Conservation (phyloP, 805 yeast species). For the Cephaloascus fragrans region DNA sequence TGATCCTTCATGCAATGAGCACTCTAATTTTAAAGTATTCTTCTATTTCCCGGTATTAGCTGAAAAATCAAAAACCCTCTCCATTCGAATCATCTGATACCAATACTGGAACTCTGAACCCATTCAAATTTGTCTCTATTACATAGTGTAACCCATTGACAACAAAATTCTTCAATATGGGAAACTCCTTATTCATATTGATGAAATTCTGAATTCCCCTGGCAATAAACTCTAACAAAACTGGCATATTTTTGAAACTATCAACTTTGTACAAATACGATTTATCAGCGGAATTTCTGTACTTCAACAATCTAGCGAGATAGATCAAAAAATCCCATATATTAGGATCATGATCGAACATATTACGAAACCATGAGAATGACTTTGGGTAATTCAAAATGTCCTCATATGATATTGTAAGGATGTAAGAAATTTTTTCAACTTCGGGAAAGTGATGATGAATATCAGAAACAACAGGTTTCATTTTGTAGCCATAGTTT, state of each 20-base stretch:
- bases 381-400: slow-evolving; percentile 1
- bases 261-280: neutral
- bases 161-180: neutral
- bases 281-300: neutral
- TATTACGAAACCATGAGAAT: neutral
- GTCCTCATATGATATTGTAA: neutral
- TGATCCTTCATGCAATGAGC: too few species aligned
- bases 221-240: neutral
- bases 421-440: neutral
- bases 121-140: neutral
- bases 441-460: neutral
- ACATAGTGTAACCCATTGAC: neutral
- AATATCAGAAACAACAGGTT: neutral
- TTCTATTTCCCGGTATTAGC: too few species aligned
- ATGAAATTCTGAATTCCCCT: neutral
- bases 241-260: neutral
- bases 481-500: neutral
- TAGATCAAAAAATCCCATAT: neutral
- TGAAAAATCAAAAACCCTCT: too few species aligned
- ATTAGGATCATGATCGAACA: neutral
- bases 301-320: neutral
- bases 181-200: neutral
- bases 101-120: neutral
- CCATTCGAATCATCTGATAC: too few species aligned
- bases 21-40: too few species aligned